A percentile compares a stretch with the other conserved stretches of the same genome.
phyloP scores from a whole-genome alignment of 2,329 filamentous ascomycete species.

The Paecilomyces sp. region DNA sequence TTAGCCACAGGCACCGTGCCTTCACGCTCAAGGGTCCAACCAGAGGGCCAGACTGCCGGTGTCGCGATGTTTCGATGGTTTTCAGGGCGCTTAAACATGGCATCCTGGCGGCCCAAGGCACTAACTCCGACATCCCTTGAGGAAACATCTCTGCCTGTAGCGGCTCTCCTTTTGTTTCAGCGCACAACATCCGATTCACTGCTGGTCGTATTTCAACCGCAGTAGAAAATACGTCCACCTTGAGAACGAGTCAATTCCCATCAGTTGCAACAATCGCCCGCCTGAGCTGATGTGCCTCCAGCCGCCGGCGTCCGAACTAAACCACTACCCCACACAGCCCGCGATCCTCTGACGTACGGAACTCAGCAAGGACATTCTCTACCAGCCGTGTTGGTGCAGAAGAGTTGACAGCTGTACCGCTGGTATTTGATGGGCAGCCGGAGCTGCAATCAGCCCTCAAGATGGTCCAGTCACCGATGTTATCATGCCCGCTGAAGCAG shows the following conservation, averaged over 20 bases:
- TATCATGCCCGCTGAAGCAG: conserved; percentile 82
- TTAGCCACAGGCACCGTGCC: background rate
- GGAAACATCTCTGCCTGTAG: background rate
- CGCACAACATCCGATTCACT: background rate
- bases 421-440: conserved; percentile 6
- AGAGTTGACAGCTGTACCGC: background rate
- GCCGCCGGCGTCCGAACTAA: background rate
- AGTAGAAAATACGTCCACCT: background rate
- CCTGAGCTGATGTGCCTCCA: background rate
- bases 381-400: background rate
- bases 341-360: background rate
- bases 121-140: background rate
- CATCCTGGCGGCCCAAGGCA: background rate
- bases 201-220: background rate
- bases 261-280: background rate
- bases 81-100: conserved; percentile 3
- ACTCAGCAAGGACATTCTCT: background rate
- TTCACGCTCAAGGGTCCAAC: conserved; percentile 6
- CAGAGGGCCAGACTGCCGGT: conserved; percentile 2
- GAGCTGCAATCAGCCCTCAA: conserved; percentile 29
- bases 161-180: background rate
- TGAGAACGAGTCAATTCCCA: background rate
- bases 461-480: conserved; percentile 88
- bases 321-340: background rate
- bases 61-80: conserved; percentile 1